Evolutionary conservation across 331 rosid species (phyloP).

Genomic region (Malus hybrid): DNA sequence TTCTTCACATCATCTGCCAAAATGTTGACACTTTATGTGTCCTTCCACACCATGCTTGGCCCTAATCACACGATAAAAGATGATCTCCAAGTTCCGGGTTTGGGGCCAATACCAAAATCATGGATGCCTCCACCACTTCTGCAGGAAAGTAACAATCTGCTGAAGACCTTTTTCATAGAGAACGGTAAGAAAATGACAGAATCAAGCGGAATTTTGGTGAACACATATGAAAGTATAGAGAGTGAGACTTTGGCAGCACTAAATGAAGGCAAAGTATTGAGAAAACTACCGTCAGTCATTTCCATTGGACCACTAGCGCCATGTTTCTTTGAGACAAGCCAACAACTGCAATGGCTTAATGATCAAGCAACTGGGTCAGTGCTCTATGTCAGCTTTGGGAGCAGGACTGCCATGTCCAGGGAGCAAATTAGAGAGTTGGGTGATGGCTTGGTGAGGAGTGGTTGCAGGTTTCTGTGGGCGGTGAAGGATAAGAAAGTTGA

Average conservation of each 20-base stretch:
- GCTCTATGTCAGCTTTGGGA: conserved; percentile 35
- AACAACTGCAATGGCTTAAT: conserved; percentile 24
- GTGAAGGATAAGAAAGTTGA: conserved; percentile 36
- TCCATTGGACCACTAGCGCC: conserved; percentile 22
- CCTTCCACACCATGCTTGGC: conserved; percentile 9
- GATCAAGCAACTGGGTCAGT: conserved; percentile 23
- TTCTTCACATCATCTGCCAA: conserved; percentile 25
- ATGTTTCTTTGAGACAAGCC: not conserved
- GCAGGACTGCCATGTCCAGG: conserved; percentile 19
- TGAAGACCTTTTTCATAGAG: conserved; percentile 11
- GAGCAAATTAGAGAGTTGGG: conserved; percentile 28
- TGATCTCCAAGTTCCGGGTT: not conserved
- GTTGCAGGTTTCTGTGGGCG: conserved; percentile 33
- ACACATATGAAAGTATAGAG: conserved; percentile 16
- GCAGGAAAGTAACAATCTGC: not conserved
- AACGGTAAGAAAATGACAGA: conserved; percentile 16
- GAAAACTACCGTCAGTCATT: conserved; percentile 8
- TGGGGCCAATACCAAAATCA: conserved; percentile 13
- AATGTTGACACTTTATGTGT: conserved; percentile 13
- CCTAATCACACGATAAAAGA: not conserved
- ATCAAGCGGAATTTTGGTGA: conserved; percentile 16
- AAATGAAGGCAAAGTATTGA: conserved; percentile 2
- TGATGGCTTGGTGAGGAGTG: conserved; percentile 24
- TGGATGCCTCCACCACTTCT: conserved; percentile 24
- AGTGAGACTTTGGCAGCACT: conserved; percentile 8